phyloP scores from a whole-genome alignment of 164 flowering plant species.

The Sextonia rubra region DNA sequence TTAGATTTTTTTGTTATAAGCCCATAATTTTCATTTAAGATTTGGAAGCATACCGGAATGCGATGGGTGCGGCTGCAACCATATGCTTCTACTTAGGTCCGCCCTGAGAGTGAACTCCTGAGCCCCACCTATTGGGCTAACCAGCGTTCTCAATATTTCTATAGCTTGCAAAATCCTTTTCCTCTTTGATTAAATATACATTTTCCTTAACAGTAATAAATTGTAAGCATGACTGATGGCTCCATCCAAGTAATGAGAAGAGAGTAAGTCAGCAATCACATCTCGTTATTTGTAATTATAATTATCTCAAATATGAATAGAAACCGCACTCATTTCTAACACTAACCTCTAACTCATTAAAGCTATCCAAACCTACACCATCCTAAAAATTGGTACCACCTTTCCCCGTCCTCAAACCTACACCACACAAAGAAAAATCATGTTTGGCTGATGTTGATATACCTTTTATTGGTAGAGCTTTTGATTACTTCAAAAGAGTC shows the following conservation, averaged over 20 bases:
- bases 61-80: no score
- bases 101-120: no score
- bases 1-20: no score
- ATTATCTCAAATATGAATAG: neutral
- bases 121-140: no score
- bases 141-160: no score
- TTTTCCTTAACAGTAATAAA: neutral
- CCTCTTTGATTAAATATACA: neutral
- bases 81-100: no score
- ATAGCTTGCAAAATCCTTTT: neutral
- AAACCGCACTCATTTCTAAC: neutral
- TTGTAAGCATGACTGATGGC: neutral
- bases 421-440: constrained; percentile 1
- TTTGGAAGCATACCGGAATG: no score
- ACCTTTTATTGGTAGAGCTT: neutral
- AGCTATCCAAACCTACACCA: neutral
- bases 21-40: no score
- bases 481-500: neutral
- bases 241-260: neutral
- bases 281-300: constrained; percentile 1
- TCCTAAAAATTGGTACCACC: neutral
- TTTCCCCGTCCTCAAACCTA: neutral
- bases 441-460: constrained; percentile 1
- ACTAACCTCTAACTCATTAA: neutral
- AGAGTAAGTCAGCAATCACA: constrained; percentile 2